A percentile compares a stretch with the other conserved stretches of the same genome.
Evolutionary conservation across 1,284 basidiomycete genomes (phyloP).

Genomic region (Irpex lacteus): DNA sequence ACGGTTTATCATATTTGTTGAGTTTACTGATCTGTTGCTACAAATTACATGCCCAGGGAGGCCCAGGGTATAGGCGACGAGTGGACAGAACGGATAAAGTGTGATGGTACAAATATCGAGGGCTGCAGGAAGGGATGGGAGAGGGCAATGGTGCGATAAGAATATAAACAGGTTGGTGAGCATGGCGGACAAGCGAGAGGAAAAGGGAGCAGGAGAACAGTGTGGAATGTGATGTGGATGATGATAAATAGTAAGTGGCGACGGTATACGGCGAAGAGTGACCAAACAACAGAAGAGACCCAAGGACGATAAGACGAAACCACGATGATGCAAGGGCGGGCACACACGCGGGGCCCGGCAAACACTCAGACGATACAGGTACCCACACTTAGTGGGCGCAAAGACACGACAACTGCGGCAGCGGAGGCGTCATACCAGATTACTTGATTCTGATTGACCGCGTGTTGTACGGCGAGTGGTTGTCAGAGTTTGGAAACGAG

Average conservation of each 20-base stretch:
- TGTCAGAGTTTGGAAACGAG: constrained; percentile 15
- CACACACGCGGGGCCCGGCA: constrained; percentile 7
- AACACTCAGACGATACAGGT: constrained; percentile 11
- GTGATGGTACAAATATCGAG: not conserved
- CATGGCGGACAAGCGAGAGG: not conserved
- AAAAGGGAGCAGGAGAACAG: not conserved
- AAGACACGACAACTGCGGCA: constrained; percentile 7
- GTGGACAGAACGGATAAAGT: not conserved
- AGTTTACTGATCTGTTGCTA: not conserved
- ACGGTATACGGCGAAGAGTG: not conserved
- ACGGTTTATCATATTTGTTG: constrained; percentile 8
- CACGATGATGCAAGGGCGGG: not conserved
- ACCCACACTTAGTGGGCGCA: not conserved
- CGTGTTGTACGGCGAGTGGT: constrained; percentile 19
- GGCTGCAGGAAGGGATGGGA: not conserved
- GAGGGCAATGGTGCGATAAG: not conserved
- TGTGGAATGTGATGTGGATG: constrained; percentile 2
- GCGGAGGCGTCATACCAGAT: not conserved
- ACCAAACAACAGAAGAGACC: not conserved
- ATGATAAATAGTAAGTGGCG: constrained; percentile 8
- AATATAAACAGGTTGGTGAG: not conserved
- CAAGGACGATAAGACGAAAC: not conserved
- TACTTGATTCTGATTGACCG: constrained; percentile 31
- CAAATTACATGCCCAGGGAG: constrained; percentile 9
- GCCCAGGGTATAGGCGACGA: constrained; percentile 5